Evolutionary conservation across 257 asterid species (phyloP).

Genomic region (Solanum piurae): DNA sequence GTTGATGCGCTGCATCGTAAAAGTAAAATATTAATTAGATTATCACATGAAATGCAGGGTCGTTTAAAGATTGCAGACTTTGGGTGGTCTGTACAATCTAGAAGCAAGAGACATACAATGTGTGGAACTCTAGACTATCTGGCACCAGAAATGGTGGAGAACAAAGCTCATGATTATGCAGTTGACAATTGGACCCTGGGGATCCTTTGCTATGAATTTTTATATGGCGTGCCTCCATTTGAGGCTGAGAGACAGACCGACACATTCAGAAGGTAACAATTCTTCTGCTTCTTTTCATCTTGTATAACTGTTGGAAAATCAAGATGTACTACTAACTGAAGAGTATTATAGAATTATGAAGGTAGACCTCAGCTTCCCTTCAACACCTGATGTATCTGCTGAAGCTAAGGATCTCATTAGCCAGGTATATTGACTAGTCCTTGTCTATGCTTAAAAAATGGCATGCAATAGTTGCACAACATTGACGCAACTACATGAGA

Average conservation of each 20-base stretch:
- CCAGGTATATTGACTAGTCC: constrained; percentile 32
- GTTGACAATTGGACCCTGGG: constrained; percentile 98
- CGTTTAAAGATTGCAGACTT: constrained; percentile 89
- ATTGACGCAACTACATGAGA: not conserved
- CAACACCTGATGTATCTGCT: constrained; percentile 39
- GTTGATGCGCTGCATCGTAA: not conserved
- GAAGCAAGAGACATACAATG: constrained; percentile 76
- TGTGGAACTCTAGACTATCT: constrained; percentile 93
- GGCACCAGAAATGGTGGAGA: constrained; percentile 98
- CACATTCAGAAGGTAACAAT: constrained; percentile 63
- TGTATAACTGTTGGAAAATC: not conserved
- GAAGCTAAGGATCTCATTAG: constrained; percentile 80
- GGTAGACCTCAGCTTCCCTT: constrained; percentile 88
- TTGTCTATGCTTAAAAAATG: not conserved
- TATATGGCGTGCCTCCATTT: constrained; percentile 87
- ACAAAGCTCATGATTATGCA: constrained; percentile 78
- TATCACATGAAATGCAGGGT: constrained; percentile 37
- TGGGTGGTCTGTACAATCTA: constrained; percentile 97
- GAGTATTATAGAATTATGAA: constrained; percentile 41
- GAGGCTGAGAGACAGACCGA: constrained; percentile 81
- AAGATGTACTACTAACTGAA: not conserved
- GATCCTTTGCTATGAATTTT: constrained; percentile 74
- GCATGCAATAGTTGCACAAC: not conserved
- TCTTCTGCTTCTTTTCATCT: not conserved
- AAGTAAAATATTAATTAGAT: not conserved